Base-by-base conservation (phyloP, 352 stramenopile species). In the Phytophthora parvispora region DNA sequence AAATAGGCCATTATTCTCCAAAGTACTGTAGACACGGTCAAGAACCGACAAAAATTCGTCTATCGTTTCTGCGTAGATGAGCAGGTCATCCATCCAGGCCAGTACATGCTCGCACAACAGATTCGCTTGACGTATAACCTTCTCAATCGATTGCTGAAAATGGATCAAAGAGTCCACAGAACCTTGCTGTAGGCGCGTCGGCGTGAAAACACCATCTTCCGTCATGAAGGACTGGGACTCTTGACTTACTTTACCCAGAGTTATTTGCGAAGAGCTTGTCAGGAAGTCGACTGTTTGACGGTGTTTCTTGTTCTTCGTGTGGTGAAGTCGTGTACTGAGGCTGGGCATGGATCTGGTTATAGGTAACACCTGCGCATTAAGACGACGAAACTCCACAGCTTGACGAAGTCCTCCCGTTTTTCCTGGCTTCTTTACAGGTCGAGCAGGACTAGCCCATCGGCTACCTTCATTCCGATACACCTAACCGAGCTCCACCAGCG, bases 21-120 rank as follows among this genome's bases (percentile, higher is more conserved):
- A 9, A 29, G 31, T 64, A 16, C 31, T 8, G 29, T 54, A 54
- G 1, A 63, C 28, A 38, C 42, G 40, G 18, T 62, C 40, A 16
- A 63, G 42, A 27, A 54, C 56, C 43, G 31, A 40, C 31, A 62
- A 16, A 62, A 64, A 55, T 49, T 64, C 56, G 18, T 63, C 28
- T 16, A 64, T 54, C 1, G 20, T 55, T 1, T 64, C 43, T 20
- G 43, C 56, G 9, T 56, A 56, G 5, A 56, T 42, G 1, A 56
- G 49, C 1, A 56, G 20, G 25, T 55, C 42, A 42, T 55, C 49
- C 2, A 64, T 18, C 42, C 56, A 64, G 1, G 43, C n/a, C 20
- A 64, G 34, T 49, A 55, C 56, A 64, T 64, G 12, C 13, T 55
- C 9, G 31, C 10, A 36, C 31, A 36, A 36, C 31, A 36, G 31